These are phyloP conservation scores for Noccaea caerulescens DNA, from an alignment of 345 rosid species.

Conservation along the genomic window DNA sequence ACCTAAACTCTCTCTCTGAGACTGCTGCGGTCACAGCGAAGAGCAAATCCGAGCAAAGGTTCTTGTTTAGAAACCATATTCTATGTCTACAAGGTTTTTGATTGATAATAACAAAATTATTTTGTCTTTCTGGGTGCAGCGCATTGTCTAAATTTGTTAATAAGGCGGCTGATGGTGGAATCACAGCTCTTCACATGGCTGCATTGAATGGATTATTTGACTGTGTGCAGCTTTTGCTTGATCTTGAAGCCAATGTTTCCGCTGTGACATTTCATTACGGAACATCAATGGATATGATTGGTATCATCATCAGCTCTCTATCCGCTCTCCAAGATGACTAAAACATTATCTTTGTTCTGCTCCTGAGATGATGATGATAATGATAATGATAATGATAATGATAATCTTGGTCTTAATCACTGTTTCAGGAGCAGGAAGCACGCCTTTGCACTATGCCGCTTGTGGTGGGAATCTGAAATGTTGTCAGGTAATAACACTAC, in stretches of 20 bases:
- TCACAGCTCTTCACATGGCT: conserved; percentile 98
- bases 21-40: conserved; percentile 45
- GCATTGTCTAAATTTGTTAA: conserved; percentile 88
- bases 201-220: conserved; percentile 95
- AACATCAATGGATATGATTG: conserved; percentile 98
- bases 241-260: conserved; percentile 82
- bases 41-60: conserved; percentile 71
- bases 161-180: conserved; percentile 97
- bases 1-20: conserved; percentile 50
- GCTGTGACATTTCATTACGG: conserved; percentile 92
- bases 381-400: not conserved
- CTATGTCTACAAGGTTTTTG: conserved; percentile 19
- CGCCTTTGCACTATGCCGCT: conserved; percentile 96
- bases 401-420: conserved; percentile 25
- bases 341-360: not conserved
- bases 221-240: conserved; percentile 94
- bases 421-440: conserved; percentile 89
- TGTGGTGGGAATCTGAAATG: conserved; percentile 97
- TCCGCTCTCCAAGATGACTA: not conserved
- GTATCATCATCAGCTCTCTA: conserved; percentile 44
- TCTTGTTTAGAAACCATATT: not conserved
- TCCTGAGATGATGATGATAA: not conserved
- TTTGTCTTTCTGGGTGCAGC: conserved; percentile 53
- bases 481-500: conserved; percentile 73
- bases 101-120: not conserved